These are phyloP conservation scores for Penicillium herquei DNA, from an alignment of 495 filamentous ascomycete species.

Conservation along the genomic window DNA sequence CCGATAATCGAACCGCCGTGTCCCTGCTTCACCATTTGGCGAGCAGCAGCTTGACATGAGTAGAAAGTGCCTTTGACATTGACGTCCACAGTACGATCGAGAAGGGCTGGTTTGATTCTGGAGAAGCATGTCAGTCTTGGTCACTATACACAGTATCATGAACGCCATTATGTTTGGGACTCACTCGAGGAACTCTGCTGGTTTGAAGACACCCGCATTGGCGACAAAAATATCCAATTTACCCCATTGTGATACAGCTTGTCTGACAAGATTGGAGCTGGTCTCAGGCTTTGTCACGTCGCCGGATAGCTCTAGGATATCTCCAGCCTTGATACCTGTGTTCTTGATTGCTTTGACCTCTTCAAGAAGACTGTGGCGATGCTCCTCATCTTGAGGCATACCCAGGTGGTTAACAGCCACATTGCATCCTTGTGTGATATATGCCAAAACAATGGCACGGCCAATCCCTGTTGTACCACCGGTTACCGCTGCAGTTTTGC, in stretches of 20 bases:
- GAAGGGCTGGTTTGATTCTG: slow-evolving; percentile 36
- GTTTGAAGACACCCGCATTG: slow-evolving; percentile 82
- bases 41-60: slow-evolving; percentile 50
- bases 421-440: slow-evolving; percentile 55
- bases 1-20: slow-evolving; percentile 49
- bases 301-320: slow-evolving; percentile 54
- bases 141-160: no score
- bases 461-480: slow-evolving; percentile 72
- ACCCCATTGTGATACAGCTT: slow-evolving; percentile 52
- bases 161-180: slow-evolving; percentile 21
- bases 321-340: slow-evolving; percentile 48
- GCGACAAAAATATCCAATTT: slow-evolving; percentile 73
- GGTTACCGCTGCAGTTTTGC: slow-evolving; percentile 68
- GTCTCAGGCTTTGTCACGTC: slow-evolving; percentile 61
- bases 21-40: slow-evolving; percentile 32
- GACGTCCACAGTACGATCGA: slow-evolving; percentile 41
- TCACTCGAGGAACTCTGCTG: slow-evolving; percentile 68
- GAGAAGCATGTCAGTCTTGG: slow-evolving; percentile 2
- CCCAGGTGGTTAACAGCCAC: slow-evolving; percentile 66
- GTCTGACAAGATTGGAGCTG: slow-evolving; percentile 47
- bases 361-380: slow-evolving; percentile 50
- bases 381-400: slow-evolving; percentile 42
- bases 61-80: slow-evolving; percentile 73
- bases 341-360: slow-evolving; percentile 34
- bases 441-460: slow-evolving; percentile 66